Base-by-base conservation (phyloP, 495 filamentous ascomycete species). In the Aspergillus incahuasiensis region DNA sequence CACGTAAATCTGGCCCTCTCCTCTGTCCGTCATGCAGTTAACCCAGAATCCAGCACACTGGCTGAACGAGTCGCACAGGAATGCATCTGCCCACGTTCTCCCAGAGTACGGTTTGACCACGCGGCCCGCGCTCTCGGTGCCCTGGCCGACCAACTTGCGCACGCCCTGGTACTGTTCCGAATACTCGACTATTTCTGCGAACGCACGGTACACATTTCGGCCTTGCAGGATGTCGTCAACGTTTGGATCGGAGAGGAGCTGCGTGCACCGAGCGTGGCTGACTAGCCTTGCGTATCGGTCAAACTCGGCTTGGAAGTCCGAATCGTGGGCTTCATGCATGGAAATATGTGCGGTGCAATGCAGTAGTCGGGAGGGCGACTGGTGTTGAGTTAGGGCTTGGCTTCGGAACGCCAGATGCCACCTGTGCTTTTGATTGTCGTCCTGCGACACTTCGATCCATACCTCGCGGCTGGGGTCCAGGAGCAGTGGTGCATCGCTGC, bases 11-110 rank as follows among this genome's bases (percentile, higher is more conserved):
- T 81, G 74, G 0, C 38, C 59, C 0, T 64, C 47, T 0, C 62
- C 12, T 18, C 59, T 43, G 21, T 78, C 69, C 0, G 76, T 79
- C 78, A 83, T 79, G 47, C 70, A 74, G 53, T 81, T 83, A 13
- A 81, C 73, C 62, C 64, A 82, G 21, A 84, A 71, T 0, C 79
- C 77, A 19, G 60, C 79, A 1, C 82, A 73, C 54, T 84, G 81
- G 54, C 73, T 67, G 56, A 84, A 82, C 11, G 43, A 58, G 35
- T 79, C 74, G 2, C 56, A 46, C 5, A 81, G 61, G 7, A 46
- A 52, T 0, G 66, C 56, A 38, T 81, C 77, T 0, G 72, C 65
- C 73, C 71, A 74, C 5, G 74, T 63, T 43, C 73, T 53, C 19
- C 63, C 60, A 12, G 55, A 54, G 35, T 75, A 67, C n/a, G 59